phyloP scores from a whole-genome alignment of 2,329 filamentous ascomycete species.

The Coniochaeta prunicola region DNA sequence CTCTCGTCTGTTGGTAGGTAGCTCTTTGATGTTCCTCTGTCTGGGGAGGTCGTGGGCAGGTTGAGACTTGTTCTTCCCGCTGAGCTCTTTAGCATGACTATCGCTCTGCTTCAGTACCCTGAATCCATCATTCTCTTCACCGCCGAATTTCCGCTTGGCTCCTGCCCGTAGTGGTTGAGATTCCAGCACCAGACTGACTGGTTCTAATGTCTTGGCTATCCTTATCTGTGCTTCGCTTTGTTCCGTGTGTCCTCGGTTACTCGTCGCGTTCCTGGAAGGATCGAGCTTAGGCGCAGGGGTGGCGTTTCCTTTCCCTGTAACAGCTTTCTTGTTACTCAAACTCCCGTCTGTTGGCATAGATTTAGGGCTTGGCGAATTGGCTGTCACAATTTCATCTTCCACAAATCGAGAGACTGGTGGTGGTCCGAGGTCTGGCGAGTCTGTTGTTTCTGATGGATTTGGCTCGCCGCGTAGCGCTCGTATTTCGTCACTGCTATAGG shows the following conservation, averaged over 20 bases:
- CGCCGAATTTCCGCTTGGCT: constrained; percentile 52
- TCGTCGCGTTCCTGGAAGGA: constrained; percentile 7
- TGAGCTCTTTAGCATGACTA: neutral
- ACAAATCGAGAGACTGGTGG: constrained; percentile 52
- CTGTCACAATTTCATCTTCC: constrained; percentile 47
- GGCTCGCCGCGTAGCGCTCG: constrained; percentile 41
- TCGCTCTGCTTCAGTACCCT: constrained; percentile 19
- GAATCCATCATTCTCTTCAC: constrained; percentile 42
- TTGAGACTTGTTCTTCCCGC: constrained; percentile 8
- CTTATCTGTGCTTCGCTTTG: neutral
- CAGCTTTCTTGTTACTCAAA: neutral
- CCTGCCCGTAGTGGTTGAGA: constrained; percentile 31
- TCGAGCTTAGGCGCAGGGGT: constrained; percentile 13
- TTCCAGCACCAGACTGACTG: neutral
- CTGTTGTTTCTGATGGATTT: constrained; percentile 39
- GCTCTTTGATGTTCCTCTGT: constrained; percentile 38
- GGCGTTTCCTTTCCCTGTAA: constrained; percentile 1
- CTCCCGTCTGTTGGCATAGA: constrained; percentile 4
- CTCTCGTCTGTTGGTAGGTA: constrained; percentile 33
- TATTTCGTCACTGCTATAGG: constrained; percentile 51
- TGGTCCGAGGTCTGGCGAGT: constrained; percentile 64
- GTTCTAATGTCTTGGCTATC: neutral
- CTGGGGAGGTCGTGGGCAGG: constrained; percentile 19
- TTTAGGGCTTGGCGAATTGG: constrained; percentile 36
- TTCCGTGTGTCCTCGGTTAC: neutral